phyloP scores from a whole-genome alignment of 495 filamentous ascomycete species.

The Cladorrhinum samala region DNA sequence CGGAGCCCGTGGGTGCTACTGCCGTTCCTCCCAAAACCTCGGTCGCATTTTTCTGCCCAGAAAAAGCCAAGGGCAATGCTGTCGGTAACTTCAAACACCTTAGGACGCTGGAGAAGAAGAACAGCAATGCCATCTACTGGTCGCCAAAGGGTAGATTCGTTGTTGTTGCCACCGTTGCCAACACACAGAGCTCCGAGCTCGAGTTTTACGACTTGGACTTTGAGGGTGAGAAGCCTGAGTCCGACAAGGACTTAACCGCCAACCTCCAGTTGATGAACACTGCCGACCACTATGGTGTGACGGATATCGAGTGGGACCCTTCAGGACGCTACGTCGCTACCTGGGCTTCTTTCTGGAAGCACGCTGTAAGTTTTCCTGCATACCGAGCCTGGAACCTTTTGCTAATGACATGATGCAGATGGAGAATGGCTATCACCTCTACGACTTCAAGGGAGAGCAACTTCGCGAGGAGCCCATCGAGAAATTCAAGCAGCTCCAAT shows the following conservation, averaged over 20 bases:
- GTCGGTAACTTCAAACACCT: constrained; percentile 94
- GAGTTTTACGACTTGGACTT: constrained; percentile 98
- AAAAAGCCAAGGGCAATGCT: constrained; percentile 71
- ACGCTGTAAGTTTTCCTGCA: constrained; percentile 57
- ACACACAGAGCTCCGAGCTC: constrained; percentile 84
- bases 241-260: constrained; percentile 87
- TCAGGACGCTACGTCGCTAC: constrained; percentile 90
- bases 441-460: constrained; percentile 87
- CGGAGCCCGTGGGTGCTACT: constrained; percentile 69
- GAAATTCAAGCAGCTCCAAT: constrained; percentile 93
- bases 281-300: constrained; percentile 93
- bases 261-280: constrained; percentile 91
- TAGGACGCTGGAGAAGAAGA: constrained; percentile 93
- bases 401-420: no score
- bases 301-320: constrained; percentile 96
- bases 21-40: constrained; percentile 88
- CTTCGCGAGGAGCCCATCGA: constrained; percentile 90
- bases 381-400: no score
- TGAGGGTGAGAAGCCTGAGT: constrained; percentile 90
- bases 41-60: constrained; percentile 92
- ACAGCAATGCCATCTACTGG: constrained; percentile 99
- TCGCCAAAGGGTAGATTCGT: constrained; percentile 95
- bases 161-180: constrained; percentile 84
- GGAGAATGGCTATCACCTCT: constrained; percentile 98
- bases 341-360: constrained; percentile 91